Evolutionary conservation across 148 eudicot genomes (phyloP).

Genomic region (Chenopodium quinoa): DNA sequence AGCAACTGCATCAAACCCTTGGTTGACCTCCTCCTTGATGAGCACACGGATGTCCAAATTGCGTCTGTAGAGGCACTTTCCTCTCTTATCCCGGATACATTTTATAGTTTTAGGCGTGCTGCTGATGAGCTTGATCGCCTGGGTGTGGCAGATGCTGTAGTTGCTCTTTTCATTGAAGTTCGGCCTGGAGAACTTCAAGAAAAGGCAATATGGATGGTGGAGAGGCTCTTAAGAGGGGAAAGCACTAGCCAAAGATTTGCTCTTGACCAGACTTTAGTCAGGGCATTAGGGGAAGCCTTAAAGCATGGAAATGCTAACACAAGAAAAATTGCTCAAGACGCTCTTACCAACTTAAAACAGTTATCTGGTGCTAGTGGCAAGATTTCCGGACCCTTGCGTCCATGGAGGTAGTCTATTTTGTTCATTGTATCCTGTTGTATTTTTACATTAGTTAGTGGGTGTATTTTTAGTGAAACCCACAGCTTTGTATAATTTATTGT

Average conservation of each 20-base stretch:
- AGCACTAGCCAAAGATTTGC: slow-evolving; percentile 35
- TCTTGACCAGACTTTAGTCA: slow-evolving; percentile 47
- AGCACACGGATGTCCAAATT: slow-evolving; percentile 47
- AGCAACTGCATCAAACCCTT: slow-evolving; percentile 53
- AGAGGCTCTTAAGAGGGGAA: slow-evolving; percentile 50
- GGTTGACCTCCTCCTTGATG: slow-evolving; percentile 41
- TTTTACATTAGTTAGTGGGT: slow-evolving; percentile 21
- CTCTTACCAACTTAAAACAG: slow-evolving; percentile 58
- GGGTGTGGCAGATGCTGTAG: slow-evolving; percentile 46
- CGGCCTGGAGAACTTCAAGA: slow-evolving; percentile 70
- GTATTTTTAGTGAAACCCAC: slow-evolving; percentile 19
- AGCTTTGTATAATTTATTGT: slow-evolving; percentile 17
- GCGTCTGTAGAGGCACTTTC: slow-evolving; percentile 61
- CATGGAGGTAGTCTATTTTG: slow-evolving; percentile 28
- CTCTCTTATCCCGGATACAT: slow-evolving; percentile 38
- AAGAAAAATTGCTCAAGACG: slow-evolving; percentile 55
- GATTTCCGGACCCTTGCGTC: slow-evolving; percentile 38
- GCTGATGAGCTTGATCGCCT: slow-evolving; percentile 52
- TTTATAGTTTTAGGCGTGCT: slow-evolving; percentile 35
- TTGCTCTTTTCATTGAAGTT: slow-evolving; percentile 41
- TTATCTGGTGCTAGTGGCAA: slow-evolving; percentile 60
- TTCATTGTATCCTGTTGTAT: slow-evolving; percentile 12
- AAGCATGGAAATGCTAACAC: slow-evolving; percentile 53
- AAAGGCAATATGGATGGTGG: slow-evolving; percentile 56
- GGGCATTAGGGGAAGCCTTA: slow-evolving; percentile 63